Conservation (phyloP, 2,329 filamentous ascomycete species). For the Chaetomium strumarium region DNA sequence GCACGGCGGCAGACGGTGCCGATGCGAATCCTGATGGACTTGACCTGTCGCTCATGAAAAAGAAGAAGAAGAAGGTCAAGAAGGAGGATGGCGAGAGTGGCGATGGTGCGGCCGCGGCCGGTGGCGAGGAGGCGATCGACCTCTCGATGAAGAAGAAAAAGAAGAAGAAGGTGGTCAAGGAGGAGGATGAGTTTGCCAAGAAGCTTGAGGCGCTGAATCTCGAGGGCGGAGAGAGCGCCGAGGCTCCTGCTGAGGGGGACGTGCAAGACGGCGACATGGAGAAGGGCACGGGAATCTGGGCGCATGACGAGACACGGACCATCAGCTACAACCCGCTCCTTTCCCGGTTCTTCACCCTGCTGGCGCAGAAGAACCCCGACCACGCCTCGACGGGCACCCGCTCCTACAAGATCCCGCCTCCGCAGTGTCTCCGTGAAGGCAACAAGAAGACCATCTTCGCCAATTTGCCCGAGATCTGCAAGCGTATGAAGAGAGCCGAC, state of each 20-base stretch:
- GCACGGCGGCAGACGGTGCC: slow-evolving; percentile 41
- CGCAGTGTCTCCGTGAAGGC: slow-evolving; percentile 97
- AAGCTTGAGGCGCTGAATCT: slow-evolving; percentile 28
- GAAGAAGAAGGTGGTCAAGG: slow-evolving; percentile 62
- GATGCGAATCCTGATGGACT: slow-evolving; percentile 46
- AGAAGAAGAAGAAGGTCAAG: slow-evolving; percentile 74
- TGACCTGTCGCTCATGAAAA: slow-evolving; percentile 54
- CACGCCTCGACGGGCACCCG: slow-evolving; percentile 81
- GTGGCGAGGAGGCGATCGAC: slow-evolving; percentile 43
- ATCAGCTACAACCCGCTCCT: slow-evolving; percentile 85
- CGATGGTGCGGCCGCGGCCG: slow-evolving; percentile 38
- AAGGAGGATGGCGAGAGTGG: slow-evolving; percentile 43
- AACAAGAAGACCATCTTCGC: slow-evolving; percentile 99
- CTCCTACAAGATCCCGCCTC: slow-evolving; percentile 98
- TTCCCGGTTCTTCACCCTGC: slow-evolving; percentile 86
- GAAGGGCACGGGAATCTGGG: slow-evolving; percentile 84
- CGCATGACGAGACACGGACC: slow-evolving; percentile 68
- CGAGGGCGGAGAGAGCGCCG: slow-evolving; percentile 55
- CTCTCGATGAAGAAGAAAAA: slow-evolving; percentile 68
- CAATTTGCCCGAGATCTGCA: slow-evolving; percentile 98
- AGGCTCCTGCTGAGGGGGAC: slow-evolving; percentile 42
- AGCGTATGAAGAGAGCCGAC: slow-evolving; percentile 97
- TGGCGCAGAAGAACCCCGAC: slow-evolving; percentile 95
- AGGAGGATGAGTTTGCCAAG: slow-evolving; percentile 33
- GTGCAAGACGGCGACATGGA: slow-evolving; percentile 72